Conservation (phyloP, 2,329 filamentous ascomycete species). For the Stemphylium vesicarium region DNA sequence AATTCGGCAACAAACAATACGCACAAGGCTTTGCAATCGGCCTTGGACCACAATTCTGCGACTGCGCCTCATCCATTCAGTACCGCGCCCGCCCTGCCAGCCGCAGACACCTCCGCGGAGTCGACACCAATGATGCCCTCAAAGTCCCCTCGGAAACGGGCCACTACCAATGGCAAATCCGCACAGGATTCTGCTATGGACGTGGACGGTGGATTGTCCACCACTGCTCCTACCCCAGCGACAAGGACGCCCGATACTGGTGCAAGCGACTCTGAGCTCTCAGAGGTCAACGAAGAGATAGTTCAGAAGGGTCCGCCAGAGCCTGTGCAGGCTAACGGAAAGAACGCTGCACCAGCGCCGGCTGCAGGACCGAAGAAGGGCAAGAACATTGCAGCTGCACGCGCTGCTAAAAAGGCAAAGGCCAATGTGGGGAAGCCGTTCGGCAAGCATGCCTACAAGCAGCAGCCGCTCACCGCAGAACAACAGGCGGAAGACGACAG, state of each 20-base stretch:
- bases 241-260: constrained; percentile 37
- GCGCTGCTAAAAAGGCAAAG: constrained; percentile 41
- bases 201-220: constrained; percentile 32
- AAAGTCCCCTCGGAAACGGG: constrained; percentile 43
- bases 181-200: constrained; percentile 28
- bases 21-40: constrained; percentile 25
- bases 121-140: constrained; percentile 35
- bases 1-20: constrained; percentile 24
- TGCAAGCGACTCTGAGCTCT: constrained; percentile 45
- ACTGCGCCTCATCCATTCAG: constrained; percentile 35
- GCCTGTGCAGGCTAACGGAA: constrained; percentile 35
- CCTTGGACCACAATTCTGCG: constrained; percentile 16
- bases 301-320: constrained; percentile 44
- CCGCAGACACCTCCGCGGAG: constrained; percentile 32
- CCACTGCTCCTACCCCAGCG: constrained; percentile 34
- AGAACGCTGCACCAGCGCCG: constrained; percentile 20
- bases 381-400: constrained; percentile 32
- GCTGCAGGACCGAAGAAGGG: constrained; percentile 34
- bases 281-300: constrained; percentile 49
- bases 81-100: constrained; percentile 37
- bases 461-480: constrained; percentile 35
- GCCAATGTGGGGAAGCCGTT: constrained; percentile 39
- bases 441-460: constrained; percentile 39
- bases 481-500: constrained; percentile 36
- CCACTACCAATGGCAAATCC: constrained; percentile 27